These are phyloP conservation scores for Hypomontagnella submonticulosa DNA, from an alignment of 495 filamentous ascomycete genomes.

Conservation along the genomic window DNA sequence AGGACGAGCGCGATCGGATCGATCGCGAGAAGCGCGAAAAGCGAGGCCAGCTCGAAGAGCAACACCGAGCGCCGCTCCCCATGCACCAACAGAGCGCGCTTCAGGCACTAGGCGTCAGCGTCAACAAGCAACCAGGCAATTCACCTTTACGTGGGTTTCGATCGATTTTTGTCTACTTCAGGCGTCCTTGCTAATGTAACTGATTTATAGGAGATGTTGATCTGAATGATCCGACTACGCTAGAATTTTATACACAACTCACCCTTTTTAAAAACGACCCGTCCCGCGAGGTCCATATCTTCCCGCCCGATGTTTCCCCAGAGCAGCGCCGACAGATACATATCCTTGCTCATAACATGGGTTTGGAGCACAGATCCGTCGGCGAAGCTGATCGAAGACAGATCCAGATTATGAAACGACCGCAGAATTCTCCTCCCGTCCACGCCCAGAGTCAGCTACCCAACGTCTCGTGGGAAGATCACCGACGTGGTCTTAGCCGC, in stretches of 20 bases:
- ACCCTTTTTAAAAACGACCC: conserved; percentile 86
- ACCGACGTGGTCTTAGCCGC: conserved; percentile 84
- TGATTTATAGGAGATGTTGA: conserved; percentile 71
- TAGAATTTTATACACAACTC: conserved; percentile 88
- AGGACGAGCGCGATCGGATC: conserved; percentile 93
- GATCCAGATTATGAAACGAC: conserved; percentile 82
- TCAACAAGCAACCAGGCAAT: conserved; percentile 47
- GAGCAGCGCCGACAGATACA: conserved; percentile 89
- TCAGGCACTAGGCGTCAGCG: conserved; percentile 78
- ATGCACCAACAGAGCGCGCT: conserved; percentile 87
- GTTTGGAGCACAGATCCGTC: conserved; percentile 85
- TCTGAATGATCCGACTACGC: conserved; percentile 88
- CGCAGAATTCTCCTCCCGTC: conserved; percentile 70
- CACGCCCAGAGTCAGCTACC: conserved; percentile 69
- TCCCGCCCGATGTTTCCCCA: conserved; percentile 82
- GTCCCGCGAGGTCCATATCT: conserved; percentile 80
- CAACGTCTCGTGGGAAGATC: conserved; percentile 76
- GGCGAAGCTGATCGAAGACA: conserved; percentile 87
- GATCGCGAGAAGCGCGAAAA: conserved; percentile 97
- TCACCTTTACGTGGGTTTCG: conserved; percentile 52
- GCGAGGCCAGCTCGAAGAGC: conserved; percentile 94
- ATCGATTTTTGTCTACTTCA: neutral
- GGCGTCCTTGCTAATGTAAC: conserved; percentile 41
- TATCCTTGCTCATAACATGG: conserved; percentile 95
- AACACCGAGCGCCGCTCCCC: conserved; percentile 75